phyloP scores from a whole-genome alignment of 805 yeast species.

The Metahyphopichia silvanorum region DNA sequence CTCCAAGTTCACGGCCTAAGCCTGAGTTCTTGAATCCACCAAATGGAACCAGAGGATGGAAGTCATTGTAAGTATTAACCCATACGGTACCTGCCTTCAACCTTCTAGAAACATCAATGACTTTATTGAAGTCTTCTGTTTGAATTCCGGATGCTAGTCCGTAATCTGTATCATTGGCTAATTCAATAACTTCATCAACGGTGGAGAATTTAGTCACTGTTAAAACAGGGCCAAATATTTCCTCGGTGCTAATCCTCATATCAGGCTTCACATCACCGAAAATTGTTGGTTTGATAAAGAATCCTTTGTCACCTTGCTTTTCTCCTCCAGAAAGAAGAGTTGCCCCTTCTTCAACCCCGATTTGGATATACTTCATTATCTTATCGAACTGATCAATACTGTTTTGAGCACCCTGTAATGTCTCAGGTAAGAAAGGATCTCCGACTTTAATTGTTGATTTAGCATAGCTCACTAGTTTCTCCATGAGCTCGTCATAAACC shows the following conservation, averaged over 20 bases:
- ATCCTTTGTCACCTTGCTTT: conserved; percentile 23
- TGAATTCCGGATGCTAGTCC: conserved; percentile 49
- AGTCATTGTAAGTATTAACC: conserved; percentile 67
- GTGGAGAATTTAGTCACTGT: conserved; percentile 41
- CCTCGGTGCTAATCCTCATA: conserved; percentile 44
- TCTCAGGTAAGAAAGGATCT: conserved; percentile 39
- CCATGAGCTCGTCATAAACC: conserved; percentile 40
- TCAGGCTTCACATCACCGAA: conserved; percentile 41
- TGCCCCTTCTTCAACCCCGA: conserved; percentile 55
- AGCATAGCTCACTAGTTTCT: conserved; percentile 32
- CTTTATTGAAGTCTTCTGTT: conserved; percentile 25
- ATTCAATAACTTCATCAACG: conserved; percentile 39
- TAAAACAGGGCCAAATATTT: conserved; percentile 53
- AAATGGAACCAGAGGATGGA: conserved; percentile 51
- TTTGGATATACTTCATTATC: conserved; percentile 38
- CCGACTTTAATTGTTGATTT: conserved; percentile 35
- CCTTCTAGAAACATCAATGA: conserved; percentile 8
- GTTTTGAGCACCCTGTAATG: conserved; percentile 54
- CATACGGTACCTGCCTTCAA: conserved; percentile 68
- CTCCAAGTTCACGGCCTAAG: conserved; percentile 42
- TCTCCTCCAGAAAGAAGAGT: conserved; percentile 44
- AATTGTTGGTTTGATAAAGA: conserved; percentile 45
- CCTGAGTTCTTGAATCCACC: conserved; percentile 38
- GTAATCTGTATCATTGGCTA: conserved; percentile 43
- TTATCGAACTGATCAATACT: conserved; percentile 47